These are phyloP conservation scores for Ascosphaera pollenicola DNA, from an alignment of 2,329 filamentous ascomycete species.

Conservation along the genomic window DNA sequence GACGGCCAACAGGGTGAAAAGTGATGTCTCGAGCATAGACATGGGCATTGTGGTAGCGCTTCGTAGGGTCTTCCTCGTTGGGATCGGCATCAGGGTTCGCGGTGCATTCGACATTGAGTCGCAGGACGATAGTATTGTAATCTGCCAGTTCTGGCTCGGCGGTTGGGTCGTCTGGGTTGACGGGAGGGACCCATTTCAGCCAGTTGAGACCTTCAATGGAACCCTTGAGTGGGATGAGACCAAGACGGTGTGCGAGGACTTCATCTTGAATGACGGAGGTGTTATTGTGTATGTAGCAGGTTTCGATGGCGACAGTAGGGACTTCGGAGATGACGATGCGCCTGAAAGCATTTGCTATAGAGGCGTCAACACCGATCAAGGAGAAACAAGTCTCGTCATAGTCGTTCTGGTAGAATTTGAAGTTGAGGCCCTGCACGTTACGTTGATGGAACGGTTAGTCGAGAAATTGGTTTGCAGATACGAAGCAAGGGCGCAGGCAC, in stretches of 20 bases:
- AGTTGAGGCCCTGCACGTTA: constrained; percentile 35
- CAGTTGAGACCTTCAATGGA: constrained; percentile 55
- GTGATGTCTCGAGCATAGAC: constrained; percentile 59
- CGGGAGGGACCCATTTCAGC: constrained; percentile 63
- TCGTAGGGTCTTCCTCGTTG: constrained; percentile 57
- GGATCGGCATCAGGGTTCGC: constrained; percentile 50
- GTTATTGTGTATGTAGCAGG: constrained; percentile 85
- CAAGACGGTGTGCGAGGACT: constrained; percentile 74
- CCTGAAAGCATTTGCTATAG: constrained; percentile 90
- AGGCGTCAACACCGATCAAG: constrained; percentile 74
- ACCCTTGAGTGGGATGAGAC: constrained; percentile 74
- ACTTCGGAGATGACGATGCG: constrained; percentile 91
- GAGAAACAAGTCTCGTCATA: constrained; percentile 67
- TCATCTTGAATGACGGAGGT: constrained; percentile 97
- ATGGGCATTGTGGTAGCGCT: constrained; percentile 69
- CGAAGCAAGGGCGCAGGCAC: background rate
- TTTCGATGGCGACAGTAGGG: constrained; percentile 82
- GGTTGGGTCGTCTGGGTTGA: constrained; percentile 38
- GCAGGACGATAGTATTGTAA: constrained; percentile 68
- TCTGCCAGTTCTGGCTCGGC: constrained; percentile 35
- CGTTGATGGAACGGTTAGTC: constrained; percentile 3
- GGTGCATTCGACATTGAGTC: constrained; percentile 58
- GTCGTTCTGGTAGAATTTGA: constrained; percentile 70
- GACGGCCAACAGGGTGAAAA: constrained; percentile 55
- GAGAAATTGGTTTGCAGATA: background rate